A percentile compares a stretch with the other conserved stretches of the same genome.
phyloP scores from a whole-genome alignment of 805 yeast species.

The Candida boidinii region DNA sequence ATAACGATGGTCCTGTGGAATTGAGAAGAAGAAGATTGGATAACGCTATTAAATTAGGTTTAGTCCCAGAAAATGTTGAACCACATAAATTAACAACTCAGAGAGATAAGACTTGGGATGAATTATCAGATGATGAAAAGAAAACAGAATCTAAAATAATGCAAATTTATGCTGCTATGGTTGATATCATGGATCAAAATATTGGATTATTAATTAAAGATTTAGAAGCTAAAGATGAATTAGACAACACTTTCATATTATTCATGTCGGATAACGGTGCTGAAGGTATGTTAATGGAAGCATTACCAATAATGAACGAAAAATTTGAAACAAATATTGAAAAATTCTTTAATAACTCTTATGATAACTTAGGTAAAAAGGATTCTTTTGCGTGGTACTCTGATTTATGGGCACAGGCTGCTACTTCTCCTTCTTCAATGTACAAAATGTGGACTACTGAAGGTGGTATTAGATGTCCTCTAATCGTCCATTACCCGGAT shows the following conservation, averaged over 20 bases:
- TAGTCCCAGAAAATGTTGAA: constrained; percentile 32
- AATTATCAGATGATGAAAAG: constrained; percentile 29
- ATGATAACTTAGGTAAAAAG: constrained; percentile 38
- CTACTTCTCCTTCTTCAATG: constrained; percentile 47
- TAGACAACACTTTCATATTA: constrained; percentile 46
- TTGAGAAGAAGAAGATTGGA: constrained; percentile 31
- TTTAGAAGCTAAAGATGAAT: constrained; percentile 32
- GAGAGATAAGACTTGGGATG: constrained; percentile 35
- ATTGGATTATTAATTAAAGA: constrained; percentile 39
- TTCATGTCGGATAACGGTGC: constrained; percentile 63
- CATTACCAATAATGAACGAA: constrained; percentile 33
- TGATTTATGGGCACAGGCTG: constrained; percentile 57
- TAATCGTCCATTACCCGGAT: constrained; percentile 37
- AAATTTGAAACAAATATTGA: constrained; percentile 19
- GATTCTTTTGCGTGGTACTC: constrained; percentile 45
- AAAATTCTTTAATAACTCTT: constrained; percentile 31
- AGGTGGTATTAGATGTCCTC: constrained; percentile 45
- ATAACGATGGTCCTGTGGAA: constrained; percentile 40
- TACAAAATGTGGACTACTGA: constrained; percentile 29
- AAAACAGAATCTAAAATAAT: constrained; percentile 33
- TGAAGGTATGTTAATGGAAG: constrained; percentile 52
- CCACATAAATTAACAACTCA: constrained; percentile 37
- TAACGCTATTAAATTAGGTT: constrained; percentile 35
- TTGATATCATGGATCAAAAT: constrained; percentile 42
- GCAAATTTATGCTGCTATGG: constrained; percentile 62